A percentile compares a stretch with the other conserved stretches of the same genome.
Evolutionary conservation across 2,329 filamentous ascomycete genomes (phyloP).

Genomic region (Fusarium agapanthi): DNA sequence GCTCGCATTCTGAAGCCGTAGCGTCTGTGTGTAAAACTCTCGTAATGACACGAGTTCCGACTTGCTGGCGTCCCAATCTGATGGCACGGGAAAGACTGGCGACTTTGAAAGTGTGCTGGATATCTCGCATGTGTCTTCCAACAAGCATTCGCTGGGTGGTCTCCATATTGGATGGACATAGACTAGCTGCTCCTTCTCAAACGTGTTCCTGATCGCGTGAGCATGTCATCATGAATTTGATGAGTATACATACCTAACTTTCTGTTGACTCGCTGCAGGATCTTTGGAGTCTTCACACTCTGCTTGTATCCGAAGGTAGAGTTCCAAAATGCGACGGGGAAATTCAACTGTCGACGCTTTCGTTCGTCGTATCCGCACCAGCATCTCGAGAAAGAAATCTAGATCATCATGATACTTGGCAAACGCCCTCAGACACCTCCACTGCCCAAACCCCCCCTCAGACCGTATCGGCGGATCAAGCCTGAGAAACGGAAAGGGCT

Average conservation of each 20-base stretch:
- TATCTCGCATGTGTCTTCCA: slow-evolving; percentile 34
- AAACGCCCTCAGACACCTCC: slow-evolving; percentile 34
- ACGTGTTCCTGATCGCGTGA: slow-evolving; percentile 14
- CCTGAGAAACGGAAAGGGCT: slow-evolving; percentile 36
- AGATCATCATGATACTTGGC: slow-evolving; percentile 29
- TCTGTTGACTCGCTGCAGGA: slow-evolving; percentile 2
- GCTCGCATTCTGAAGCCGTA: slow-evolving; percentile 28
- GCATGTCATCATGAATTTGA: neutral
- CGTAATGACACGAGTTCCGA: slow-evolving; percentile 33
- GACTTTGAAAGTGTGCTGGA: slow-evolving; percentile 36
- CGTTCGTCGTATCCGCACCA: slow-evolving; percentile 22
- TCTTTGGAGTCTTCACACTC: slow-evolving; percentile 30
- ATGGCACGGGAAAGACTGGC: slow-evolving; percentile 32
- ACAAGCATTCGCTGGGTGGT: slow-evolving; percentile 33
- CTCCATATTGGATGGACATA: slow-evolving; percentile 37
- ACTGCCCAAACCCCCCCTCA: slow-evolving; percentile 28
- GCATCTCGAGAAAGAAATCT: slow-evolving; percentile 38
- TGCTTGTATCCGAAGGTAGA: slow-evolving; percentile 38
- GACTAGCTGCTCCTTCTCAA: slow-evolving; percentile 36
- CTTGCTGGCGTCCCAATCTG: slow-evolving; percentile 36
- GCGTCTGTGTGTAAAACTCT: slow-evolving; percentile 35
- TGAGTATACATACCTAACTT: slow-evolving; percentile 34
- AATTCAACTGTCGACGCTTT: slow-evolving; percentile 32
- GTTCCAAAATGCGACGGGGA: slow-evolving; percentile 35
- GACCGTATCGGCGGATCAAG: slow-evolving; percentile 26